Evolutionary conservation across 2,329 filamentous ascomycete species (phyloP).

Genomic region (Calcarisporium arbuscula): DNA sequence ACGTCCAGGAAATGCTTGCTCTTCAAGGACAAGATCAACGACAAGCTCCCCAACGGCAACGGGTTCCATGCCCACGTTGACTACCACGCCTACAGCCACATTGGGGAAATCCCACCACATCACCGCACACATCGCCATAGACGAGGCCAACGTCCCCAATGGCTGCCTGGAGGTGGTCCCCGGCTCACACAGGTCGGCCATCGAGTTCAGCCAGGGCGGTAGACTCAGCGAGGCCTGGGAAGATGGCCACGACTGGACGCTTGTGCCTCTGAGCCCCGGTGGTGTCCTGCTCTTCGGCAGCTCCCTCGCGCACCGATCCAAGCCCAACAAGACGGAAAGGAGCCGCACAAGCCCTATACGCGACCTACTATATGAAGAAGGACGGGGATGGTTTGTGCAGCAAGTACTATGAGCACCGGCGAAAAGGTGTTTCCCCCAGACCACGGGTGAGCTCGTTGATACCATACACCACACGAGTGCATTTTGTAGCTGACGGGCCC

Average conservation of each 20-base stretch:
- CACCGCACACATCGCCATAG: constrained; percentile 1
- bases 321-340: not conserved
- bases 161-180: constrained; percentile 3
- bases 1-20: constrained; percentile 3
- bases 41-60: constrained; percentile 5
- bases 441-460: too few relatives aligned
- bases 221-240: constrained; percentile 2
- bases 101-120: constrained; percentile 2
- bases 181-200: constrained; percentile 1
- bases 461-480: too few relatives aligned
- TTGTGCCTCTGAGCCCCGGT: constrained; percentile 1
- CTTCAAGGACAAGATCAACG: constrained; percentile 8
- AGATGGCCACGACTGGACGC: constrained; percentile 1
- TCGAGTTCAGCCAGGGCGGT: constrained; percentile 2
- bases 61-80: constrained; percentile 6
- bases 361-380: constrained; percentile 2
- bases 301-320: constrained; percentile 1
- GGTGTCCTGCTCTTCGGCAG: constrained; percentile 2
- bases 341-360: constrained; percentile 4
- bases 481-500: too few relatives aligned
- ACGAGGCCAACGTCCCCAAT: constrained; percentile 1
- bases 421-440: constrained; percentile 3
- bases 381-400: not conserved
- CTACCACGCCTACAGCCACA: constrained; percentile 4
- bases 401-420: constrained; percentile 1